These are phyloP conservation scores for Ustilago cynodontis DNA, from an alignment of 1,284 basidiomycete genomes.

Conservation along the genomic window DNA sequence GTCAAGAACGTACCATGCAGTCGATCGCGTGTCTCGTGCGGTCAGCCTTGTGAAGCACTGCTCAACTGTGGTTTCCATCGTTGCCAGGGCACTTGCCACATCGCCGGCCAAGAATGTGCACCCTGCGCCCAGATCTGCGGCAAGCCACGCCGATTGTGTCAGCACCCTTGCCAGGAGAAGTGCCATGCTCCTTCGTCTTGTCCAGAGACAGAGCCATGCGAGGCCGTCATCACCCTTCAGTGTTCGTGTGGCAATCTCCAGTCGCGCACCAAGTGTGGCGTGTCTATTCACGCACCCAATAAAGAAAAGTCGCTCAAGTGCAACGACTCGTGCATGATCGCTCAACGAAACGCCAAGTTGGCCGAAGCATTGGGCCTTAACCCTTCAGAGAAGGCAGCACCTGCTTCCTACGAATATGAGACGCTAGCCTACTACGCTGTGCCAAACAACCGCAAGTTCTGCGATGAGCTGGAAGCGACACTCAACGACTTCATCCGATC, in stretches of 20 bases:
- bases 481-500: conserved; percentile 67
- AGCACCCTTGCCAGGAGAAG: conserved; percentile 60
- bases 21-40: conserved; percentile 61
- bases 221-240: conserved; percentile 59
- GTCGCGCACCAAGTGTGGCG: conserved; percentile 55
- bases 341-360: conserved; percentile 67
- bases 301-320: conserved; percentile 61
- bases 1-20: conserved; percentile 67
- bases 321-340: conserved; percentile 64
- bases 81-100: conserved; percentile 63
- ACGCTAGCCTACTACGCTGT: conserved; percentile 58
- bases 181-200: conserved; percentile 68
- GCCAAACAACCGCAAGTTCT: conserved; percentile 53
- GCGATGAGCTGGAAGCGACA: conserved; percentile 59
- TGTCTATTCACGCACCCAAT: conserved; percentile 48
- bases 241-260: conserved; percentile 67
- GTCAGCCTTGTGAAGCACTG: conserved; percentile 57
- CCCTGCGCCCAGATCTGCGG: conserved; percentile 64
- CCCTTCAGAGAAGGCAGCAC: conserved; percentile 45
- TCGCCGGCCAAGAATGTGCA: conserved; percentile 55
- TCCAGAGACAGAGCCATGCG: conserved; percentile 61
- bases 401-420: conserved; percentile 47
- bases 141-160: conserved; percentile 61
- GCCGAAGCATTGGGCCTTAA: conserved; percentile 67
- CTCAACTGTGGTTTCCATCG: conserved; percentile 66